Base-by-base conservation (phyloP, 805 yeast species). In the Zygosaccharomyces rouxii region DNA sequence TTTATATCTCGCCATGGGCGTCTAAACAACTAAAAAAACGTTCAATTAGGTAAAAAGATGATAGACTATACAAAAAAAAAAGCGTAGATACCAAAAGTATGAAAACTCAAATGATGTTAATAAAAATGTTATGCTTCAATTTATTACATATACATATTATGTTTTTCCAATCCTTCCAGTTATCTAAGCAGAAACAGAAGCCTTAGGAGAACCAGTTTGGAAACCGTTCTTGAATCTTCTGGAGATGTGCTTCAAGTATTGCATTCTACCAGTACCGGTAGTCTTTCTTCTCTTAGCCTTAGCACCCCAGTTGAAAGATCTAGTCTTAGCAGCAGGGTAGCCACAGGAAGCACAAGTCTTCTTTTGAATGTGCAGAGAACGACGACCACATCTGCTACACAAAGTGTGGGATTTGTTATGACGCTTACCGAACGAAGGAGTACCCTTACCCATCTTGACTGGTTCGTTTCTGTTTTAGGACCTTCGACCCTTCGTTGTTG, bases 231-330 rank as follows among this genome's bases (percentile, higher is more conserved):
- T 88, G 87, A 92, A 92, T 82, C 89, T 88, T 84, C 98, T 90
- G 67, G 94, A 78, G 68, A 94, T 96, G 78, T 83, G 84, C 83
- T 92, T 94, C 78, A 94, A 84, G 89, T 92, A 82, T 76, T 90
- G 81, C 95, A 89, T 88, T 81, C 99, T 95, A 79, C 99, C 99
- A 75, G 98, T 84, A 83, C 99, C 99, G 67, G 97, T 90, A 66
- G 99, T 94, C 77, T 86, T 86, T 88, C 99, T 89, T 89, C 99
- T 89, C 86, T 90, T 88, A 72, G 97, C 96, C 86, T 94, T 94
- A 65, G 78, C 78, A 76, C 95, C 97, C 99, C 99, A 94, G 97
- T 94, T 94, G 96, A 78, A 86, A 71, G 89, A 84, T 87, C 99
- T 90, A 78, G 86, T 75, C 83, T 94, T 94, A 69, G 98, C 98